Evolutionary conservation across 2,329 filamentous ascomycete genomes (phyloP).

Genomic region (Alternaria sp.): DNA sequence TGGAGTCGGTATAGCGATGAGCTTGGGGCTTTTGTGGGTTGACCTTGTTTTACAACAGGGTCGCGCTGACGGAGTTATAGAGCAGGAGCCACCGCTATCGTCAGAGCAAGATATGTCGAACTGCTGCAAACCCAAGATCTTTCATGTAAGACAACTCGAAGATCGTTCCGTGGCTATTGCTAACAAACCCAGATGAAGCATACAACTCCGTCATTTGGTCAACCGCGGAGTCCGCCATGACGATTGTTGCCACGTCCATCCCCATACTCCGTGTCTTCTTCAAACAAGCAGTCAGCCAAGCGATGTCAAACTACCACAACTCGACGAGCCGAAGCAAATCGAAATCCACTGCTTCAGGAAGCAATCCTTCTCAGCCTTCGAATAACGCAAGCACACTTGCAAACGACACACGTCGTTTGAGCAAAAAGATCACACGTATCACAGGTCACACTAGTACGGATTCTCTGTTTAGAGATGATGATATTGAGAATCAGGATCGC

Average conservation of each 20-base stretch:
- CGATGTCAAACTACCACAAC: conserved; percentile 3
- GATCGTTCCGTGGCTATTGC: neutral
- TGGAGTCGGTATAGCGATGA: conserved; percentile 23
- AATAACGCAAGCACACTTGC: conserved; percentile 2
- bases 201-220: conserved; percentile 14
- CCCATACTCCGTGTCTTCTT: conserved; percentile 17
- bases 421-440: neutral
- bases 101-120: conserved; percentile 8
- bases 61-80: neutral
- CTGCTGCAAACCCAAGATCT: conserved; percentile 3
- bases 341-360: neutral
- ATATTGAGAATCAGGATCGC: neutral
- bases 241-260: conserved; percentile 13
- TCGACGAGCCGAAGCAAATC: neutral
- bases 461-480: neutral
- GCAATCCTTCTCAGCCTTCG: neutral
- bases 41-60: neutral
- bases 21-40: conserved; percentile 20
- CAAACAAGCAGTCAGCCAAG: conserved; percentile 1
- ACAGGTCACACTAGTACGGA: neutral
- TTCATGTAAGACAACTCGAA: neutral
- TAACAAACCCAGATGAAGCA: conserved; percentile 10
- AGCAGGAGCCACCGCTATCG: conserved; percentile 6
- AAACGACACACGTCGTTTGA: neutral
- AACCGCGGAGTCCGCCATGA: conserved; percentile 9